Percentiles rank a stretch among this genome's conserved stretches.
Conservation (phyloP, 805 yeast species). For the Middelhovenomyces tepae region DNA sequence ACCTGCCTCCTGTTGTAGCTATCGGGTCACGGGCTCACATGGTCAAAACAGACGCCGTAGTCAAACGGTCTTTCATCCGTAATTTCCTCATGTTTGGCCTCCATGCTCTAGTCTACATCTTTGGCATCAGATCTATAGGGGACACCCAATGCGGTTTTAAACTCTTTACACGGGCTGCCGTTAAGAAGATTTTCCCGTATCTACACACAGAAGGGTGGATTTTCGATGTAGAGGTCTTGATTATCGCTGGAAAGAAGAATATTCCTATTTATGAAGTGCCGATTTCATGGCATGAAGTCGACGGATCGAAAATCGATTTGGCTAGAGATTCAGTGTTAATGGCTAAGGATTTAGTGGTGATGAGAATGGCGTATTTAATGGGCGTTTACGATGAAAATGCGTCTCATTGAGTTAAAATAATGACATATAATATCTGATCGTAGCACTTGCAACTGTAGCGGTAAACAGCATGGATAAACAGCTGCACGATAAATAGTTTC, state of each 20-base stretch:
- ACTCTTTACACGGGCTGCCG: slow-evolving; percentile 68
- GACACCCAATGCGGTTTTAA: slow-evolving; percentile 99
- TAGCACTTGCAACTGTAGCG: too few relatives aligned
- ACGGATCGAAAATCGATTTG: slow-evolving; percentile 86
- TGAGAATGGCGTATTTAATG: slow-evolving; percentile 75
- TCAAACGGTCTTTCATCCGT: slow-evolving; percentile 79
- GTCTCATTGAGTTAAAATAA: too few relatives aligned
- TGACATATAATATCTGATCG: too few relatives aligned
- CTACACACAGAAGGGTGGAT: slow-evolving; percentile 99
- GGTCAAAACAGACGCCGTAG: slow-evolving; percentile 94
- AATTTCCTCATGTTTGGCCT: slow-evolving; percentile 90
- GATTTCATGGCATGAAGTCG: slow-evolving; percentile 95
- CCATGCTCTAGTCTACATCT: slow-evolving; percentile 74
- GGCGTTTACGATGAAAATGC: slow-evolving; percentile 55
- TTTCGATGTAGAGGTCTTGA: slow-evolving; percentile 87
- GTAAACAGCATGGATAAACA: too few relatives aligned
- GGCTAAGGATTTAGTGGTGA: slow-evolving; percentile 91
- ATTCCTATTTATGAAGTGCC: slow-evolving; percentile 70
- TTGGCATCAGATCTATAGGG: slow-evolving; percentile 77
- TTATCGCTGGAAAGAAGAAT: slow-evolving; percentile 64
- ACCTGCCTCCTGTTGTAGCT: slow-evolving; percentile 68
- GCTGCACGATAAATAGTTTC: too few relatives aligned
- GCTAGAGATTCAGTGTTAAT: slow-evolving; percentile 84
- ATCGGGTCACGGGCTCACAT: slow-evolving; percentile 95
- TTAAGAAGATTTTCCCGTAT: slow-evolving; percentile 62